Conservation (phyloP, 1,139 yeast species). For the Taiozyma onychis region DNA sequence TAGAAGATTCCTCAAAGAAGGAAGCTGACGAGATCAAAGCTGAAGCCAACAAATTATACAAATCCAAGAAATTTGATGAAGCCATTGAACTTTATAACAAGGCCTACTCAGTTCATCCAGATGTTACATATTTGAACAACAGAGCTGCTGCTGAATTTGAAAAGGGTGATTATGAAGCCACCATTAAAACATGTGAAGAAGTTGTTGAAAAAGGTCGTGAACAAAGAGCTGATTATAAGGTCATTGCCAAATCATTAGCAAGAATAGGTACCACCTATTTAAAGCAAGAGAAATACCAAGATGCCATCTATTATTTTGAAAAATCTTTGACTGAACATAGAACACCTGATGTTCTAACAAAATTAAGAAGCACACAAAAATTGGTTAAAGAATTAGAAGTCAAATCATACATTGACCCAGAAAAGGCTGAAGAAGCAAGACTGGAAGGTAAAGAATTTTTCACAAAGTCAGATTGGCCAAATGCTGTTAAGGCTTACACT, state of each 20-base stretch:
- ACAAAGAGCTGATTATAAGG: conserved; percentile 83
- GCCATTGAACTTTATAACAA: conserved; percentile 81
- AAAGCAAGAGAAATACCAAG: conserved; percentile 65
- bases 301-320: conserved; percentile 77
- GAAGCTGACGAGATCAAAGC: conserved; percentile 79
- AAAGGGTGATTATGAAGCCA: conserved; percentile 84
- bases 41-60: conserved; percentile 83
- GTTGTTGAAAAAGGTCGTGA: conserved; percentile 92
- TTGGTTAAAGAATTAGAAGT: conserved; percentile 76
- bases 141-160: conserved; percentile 97
- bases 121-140: conserved; percentile 91
- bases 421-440: conserved; percentile 93
- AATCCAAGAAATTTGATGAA: conserved; percentile 83
- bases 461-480: conserved; percentile 94
- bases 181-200: conserved; percentile 70
- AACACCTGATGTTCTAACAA: conserved; percentile 87
- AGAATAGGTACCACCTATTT: conserved; percentile 81
- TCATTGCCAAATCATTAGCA: conserved; percentile 88
- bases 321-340: conserved; percentile 96
- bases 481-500: conserved; percentile 88
- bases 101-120: conserved; percentile 81
- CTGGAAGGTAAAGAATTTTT: conserved; percentile 85
- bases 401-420: conserved; percentile 78
- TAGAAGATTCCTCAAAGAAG: conserved; percentile 31
- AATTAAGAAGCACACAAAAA: conserved; percentile 83